Conservation (phyloP, 1,139 yeast genomes). For the Entelexis sorbosivorans region DNA sequence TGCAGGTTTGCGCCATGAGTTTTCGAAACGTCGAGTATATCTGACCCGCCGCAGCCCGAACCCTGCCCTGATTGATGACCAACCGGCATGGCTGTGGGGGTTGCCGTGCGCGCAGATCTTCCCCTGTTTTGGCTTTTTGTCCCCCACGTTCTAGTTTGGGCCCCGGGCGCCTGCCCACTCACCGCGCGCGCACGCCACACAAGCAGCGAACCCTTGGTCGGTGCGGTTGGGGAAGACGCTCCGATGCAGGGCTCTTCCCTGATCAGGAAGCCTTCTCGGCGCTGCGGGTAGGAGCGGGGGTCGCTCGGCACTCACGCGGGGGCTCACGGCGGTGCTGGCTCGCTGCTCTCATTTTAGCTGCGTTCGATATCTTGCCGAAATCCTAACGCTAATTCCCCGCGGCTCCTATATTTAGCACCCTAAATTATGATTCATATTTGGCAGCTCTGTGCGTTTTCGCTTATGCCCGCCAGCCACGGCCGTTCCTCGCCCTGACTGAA, state of each 20-base stretch:
- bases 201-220: neutral
- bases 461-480: neutral
- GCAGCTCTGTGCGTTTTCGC: too few relatives aligned
- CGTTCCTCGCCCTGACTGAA: neutral
- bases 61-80: neutral
- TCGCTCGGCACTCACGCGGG: too few relatives aligned
- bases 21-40: conserved; percentile 1
- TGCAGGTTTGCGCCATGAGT: neutral
- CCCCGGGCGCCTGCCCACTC: neutral
- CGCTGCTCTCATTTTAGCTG: neutral
- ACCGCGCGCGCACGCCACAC: neutral
- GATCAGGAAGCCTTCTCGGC: neutral
- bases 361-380: too few relatives aligned
- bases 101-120: neutral
- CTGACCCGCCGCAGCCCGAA: neutral
- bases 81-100: neutral
- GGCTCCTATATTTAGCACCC: too few relatives aligned
- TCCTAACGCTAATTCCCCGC: too few relatives aligned
- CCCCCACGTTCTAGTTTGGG: conserved; percentile 1
- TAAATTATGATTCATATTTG: too few relatives aligned
- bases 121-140: neutral
- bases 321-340: neutral
- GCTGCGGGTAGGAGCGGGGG: too few relatives aligned
- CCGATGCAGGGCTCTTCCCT: neutral
- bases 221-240: neutral